Evolutionary conservation across 2,329 filamentous ascomycete genomes (phyloP), one percentile per base, ranked within the genome.

Genomic region (Colletotrichum incanum): DNA sequence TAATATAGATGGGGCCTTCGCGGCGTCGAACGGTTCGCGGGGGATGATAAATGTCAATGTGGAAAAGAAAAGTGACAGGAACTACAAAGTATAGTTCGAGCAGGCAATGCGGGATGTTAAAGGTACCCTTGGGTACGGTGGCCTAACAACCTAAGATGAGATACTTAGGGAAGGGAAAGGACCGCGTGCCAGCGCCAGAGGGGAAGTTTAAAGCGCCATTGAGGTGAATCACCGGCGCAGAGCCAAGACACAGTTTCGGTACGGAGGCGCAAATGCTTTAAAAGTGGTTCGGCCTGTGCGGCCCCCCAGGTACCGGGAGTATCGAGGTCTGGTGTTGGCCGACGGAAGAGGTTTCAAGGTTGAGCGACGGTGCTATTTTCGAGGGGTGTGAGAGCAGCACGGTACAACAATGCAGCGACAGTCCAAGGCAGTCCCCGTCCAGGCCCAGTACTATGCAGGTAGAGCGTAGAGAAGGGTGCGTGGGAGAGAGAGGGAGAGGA

Each of bases 171-270:
- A 58, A 39, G 41, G 34, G 65, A 64, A 72, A 55, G 59, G 59
- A 72, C 45, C 69, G 69, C 69, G 65, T 72, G 65, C 69, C 69
- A 69, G 65, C 43, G 31, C 34, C 65, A 55, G 56, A 65, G 31
- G 28, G 59, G 52, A 73, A 66, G 55, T 65, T 45, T 73, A 73
- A 71, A 71, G 67, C 67, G 67, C 71, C 71, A 73, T 73, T 61
- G 71, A 66, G 41, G 60, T 70, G 60, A 71, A 71, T 66, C 66
- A 66, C 60, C 67, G 71, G 71, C 55, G 61, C 61, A 62, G 59
- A 69, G 65, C 50, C 59, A 72, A 72, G 69, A 72, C 65, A 72
- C 69, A 69, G 69, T 69, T 72, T 72, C 59, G 59, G 59, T 69
- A 72, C 39, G 37, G 58, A 68, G 69, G 69, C 69, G 65, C 65